phyloP scores from a whole-genome alignment of 352 stramenopile species.

The Pythium dissimile region DNA sequence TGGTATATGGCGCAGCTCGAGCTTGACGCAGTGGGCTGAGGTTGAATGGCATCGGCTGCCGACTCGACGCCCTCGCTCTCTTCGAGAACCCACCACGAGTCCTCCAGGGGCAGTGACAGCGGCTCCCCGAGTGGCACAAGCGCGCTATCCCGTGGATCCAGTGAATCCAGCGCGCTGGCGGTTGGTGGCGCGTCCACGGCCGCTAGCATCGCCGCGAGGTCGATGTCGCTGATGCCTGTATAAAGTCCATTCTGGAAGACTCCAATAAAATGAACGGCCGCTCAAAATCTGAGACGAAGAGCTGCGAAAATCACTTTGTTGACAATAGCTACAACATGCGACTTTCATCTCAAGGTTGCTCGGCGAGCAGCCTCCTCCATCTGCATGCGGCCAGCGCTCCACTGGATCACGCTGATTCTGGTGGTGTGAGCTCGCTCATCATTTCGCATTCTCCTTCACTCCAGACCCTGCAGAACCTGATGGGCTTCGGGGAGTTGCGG shows the following conservation, averaged over 20 bases:
- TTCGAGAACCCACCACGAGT: slow-evolving; percentile 1
- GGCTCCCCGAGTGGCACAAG: no score
- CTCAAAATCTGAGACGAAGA: background rate
- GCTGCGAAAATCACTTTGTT: background rate
- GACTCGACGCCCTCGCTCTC: background rate
- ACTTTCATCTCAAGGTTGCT: background rate
- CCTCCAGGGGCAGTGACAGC: background rate
- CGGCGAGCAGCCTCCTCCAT: slow-evolving; percentile 6
- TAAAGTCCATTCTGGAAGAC: background rate
- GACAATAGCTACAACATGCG: background rate
- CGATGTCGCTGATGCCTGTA: background rate
- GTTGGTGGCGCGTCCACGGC: background rate
- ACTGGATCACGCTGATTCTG: background rate
- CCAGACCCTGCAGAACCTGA: background rate
- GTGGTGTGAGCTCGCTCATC: slow-evolving; percentile 3
- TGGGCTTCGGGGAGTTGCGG: slow-evolving; percentile 8
- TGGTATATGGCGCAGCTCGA: no score
- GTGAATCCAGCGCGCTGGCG: background rate
- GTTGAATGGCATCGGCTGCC: background rate
- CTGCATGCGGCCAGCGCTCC: background rate
- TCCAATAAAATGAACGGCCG: background rate
- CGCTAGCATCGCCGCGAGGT: background rate
- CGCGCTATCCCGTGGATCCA: no score
- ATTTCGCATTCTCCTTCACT: slow-evolving; percentile 10
- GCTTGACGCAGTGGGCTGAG: no score